Evolutionary conservation across 345 rosid genomes (phyloP).

Genomic region (Citrus sp.): DNA sequence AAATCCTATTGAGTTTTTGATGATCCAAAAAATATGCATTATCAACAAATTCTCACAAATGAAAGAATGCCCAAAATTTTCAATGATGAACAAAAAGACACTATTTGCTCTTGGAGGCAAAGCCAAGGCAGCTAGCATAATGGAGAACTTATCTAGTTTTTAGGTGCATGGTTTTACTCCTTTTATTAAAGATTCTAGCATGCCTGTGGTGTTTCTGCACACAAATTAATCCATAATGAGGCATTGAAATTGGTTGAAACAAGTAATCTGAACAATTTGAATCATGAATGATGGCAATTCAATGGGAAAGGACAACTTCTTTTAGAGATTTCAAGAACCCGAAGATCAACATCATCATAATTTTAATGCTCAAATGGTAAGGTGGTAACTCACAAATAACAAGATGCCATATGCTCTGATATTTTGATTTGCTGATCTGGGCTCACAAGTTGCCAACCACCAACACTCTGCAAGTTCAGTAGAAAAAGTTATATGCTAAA

Average conservation of each 20-base stretch:
- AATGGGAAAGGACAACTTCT: background rate
- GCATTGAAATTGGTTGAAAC: background rate
- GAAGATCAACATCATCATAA: background rate
- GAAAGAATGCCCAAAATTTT: background rate
- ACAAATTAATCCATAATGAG: background rate
- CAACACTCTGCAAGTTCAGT: constrained; percentile 70
- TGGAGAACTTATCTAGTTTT: background rate
- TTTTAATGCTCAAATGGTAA: constrained; percentile 7
- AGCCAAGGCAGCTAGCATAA: background rate
- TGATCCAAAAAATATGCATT: background rate
- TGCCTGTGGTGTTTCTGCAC: background rate
- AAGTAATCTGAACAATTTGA: background rate
- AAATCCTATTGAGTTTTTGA: background rate
- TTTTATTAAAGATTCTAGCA: background rate
- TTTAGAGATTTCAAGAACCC: background rate
- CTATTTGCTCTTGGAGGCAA: background rate
- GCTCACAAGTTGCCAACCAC: constrained; percentile 68
- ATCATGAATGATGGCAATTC: background rate
- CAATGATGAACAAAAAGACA: background rate
- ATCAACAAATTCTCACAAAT: background rate
- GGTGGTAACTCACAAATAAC: constrained; percentile 69
- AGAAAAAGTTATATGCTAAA: constrained; percentile 8
- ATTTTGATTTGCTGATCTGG: constrained; percentile 77
- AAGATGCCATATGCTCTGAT: constrained; percentile 88
- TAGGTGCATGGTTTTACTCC: background rate